Evolutionary conservation across 768 basidiomycete species (phyloP).

Genomic region (Porphyrellus cyaneotinctus): DNA sequence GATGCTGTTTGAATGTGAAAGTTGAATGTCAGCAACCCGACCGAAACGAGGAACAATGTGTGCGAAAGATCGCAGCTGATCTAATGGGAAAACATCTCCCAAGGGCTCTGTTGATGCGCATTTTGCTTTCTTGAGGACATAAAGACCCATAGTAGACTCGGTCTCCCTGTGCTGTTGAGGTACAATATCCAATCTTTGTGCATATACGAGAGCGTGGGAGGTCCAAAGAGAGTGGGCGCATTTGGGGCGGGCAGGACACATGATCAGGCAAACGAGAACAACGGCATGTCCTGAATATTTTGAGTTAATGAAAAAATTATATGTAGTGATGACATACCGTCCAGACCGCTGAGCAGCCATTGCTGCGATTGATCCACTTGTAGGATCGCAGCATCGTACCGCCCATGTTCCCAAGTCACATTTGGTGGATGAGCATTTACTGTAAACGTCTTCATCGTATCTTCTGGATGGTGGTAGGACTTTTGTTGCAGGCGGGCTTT

Average conservation of each 20-base stretch:
- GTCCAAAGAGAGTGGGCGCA: neutral
- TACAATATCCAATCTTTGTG: neutral
- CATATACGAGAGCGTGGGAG: neutral
- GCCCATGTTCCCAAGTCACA: neutral
- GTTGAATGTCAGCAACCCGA: neutral
- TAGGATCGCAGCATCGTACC: neutral
- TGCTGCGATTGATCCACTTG: neutral
- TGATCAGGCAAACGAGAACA: neutral
- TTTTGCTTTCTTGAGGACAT: neutral
- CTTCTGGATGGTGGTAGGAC: neutral
- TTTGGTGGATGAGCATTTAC: neutral
- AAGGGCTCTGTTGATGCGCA: neutral
- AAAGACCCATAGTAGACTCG: neutral
- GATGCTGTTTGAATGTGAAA: neutral
- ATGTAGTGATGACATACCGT: neutral
- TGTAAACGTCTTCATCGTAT: neutral
- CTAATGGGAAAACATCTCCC: neutral
- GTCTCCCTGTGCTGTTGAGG: neutral
- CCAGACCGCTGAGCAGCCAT: neutral
- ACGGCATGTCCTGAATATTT: neutral
- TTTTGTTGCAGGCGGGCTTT: neutral
- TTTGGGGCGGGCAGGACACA: neutral
- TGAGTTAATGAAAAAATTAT: neutral
- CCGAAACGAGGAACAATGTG: neutral
- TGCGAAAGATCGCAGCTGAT: neutral